Percentiles rank a stretch among this genome's conserved stretches.
Evolutionary conservation across 495 filamentous ascomycete genomes (phyloP).

Genomic region (Penicillium goetzii): DNA sequence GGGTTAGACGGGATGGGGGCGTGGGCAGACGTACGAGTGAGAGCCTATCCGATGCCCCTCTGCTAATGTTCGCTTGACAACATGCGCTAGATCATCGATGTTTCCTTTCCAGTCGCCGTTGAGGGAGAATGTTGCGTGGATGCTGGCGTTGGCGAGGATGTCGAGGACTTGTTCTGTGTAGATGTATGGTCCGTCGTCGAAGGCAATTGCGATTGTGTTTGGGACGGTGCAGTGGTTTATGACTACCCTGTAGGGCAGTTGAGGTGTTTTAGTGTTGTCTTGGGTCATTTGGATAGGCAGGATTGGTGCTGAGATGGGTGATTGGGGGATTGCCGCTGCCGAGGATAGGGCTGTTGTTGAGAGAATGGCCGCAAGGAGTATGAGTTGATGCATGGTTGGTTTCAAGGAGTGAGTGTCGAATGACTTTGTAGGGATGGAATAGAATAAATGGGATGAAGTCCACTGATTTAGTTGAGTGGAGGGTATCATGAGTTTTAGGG

Average conservation of each 20-base stretch:
- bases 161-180: conserved; percentile 69
- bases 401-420: neutral
- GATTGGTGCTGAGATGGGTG: conserved; percentile 4
- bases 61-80: conserved; percentile 63
- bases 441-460: neutral
- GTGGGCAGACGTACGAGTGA: conserved; percentile 61
- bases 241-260: conserved; percentile 54
- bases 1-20: neutral
- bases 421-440: neutral
- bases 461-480: neutral
- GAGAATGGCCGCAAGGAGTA: conserved; percentile 13
- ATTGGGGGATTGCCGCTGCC: conserved; percentile 5
- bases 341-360: conserved; percentile 13
- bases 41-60: conserved; percentile 75
- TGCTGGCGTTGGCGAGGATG: conserved; percentile 59
- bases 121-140: conserved; percentile 75
- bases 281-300: neutral
- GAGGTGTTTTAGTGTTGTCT: conserved; percentile 5
- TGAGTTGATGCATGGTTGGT: conserved; percentile 18
- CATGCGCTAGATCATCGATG: conserved; percentile 48
- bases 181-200: conserved; percentile 72
- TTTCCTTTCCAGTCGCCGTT: conserved; percentile 69
- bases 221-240: conserved; percentile 63
- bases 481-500: neutral
- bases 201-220: conserved; percentile 71